A percentile compares a stretch with the other conserved stretches of the same genome.
These are phyloP conservation scores for Penicillium daleae DNA, from an alignment of 495 filamentous ascomycete species.

Conservation along the genomic window DNA sequence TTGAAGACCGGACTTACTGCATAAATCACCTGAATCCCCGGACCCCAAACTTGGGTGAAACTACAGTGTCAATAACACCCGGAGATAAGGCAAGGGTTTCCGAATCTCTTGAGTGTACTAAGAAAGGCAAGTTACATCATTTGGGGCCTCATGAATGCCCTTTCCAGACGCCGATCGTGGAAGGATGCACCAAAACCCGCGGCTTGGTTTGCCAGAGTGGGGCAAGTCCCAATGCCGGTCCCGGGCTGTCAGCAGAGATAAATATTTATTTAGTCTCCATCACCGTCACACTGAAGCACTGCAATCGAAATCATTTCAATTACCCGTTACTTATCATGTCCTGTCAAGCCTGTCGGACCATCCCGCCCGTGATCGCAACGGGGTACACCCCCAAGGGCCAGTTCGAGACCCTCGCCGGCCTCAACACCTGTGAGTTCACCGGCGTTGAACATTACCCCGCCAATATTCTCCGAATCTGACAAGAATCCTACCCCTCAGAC, in stretches of 20 bases:
- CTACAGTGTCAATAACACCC: no score
- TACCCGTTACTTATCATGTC: conserved; percentile 24
- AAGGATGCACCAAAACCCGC: no score
- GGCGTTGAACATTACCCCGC: background rate
- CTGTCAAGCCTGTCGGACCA: conserved; percentile 70
- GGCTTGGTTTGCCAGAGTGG: background rate
- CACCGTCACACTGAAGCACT: no score
- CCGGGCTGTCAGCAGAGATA: background rate
- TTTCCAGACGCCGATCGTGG: background rate
- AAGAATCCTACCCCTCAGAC: conserved; percentile 37
- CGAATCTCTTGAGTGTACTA: no score
- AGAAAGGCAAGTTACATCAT: no score
- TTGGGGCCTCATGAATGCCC: background rate
- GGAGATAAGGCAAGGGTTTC: no score
- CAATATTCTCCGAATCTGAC: background rate
- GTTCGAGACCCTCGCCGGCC: conserved; percentile 63
- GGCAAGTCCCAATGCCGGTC: background rate
- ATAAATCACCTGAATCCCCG: no score
- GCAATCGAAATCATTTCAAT: background rate
- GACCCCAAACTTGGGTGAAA: no score
- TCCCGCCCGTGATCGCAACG: conserved; percentile 65
- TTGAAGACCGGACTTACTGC: no score
- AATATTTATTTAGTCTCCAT: background rate
- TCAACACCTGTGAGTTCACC: conserved; percentile 65
- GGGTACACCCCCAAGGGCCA: conserved; percentile 68